Evolutionary conservation across 768 basidiomycete genomes (phyloP).

Genomic region (Podaxis mareebaensis): DNA sequence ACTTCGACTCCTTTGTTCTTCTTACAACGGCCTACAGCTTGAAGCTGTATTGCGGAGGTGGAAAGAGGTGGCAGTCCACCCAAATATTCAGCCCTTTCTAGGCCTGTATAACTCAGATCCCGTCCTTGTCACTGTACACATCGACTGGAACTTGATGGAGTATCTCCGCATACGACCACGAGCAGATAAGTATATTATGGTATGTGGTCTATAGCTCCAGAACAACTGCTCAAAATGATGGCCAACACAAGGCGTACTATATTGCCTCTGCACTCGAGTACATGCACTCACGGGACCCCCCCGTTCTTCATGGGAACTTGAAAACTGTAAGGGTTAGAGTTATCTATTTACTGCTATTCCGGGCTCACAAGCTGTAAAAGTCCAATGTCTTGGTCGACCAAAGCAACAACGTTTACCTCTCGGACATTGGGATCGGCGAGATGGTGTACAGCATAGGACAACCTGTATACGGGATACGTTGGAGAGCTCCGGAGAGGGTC

Average conservation of each 20-base stretch:
- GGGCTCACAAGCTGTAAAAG: background rate
- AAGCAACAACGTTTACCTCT: background rate
- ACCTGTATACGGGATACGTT: background rate
- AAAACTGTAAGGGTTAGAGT: background rate
- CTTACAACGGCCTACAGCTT: background rate
- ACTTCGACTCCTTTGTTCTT: no score
- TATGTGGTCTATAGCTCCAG: background rate
- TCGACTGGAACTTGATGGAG: background rate
- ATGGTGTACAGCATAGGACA: background rate
- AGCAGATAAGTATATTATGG: background rate
- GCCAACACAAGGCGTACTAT: background rate
- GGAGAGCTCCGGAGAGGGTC: constrained; percentile 1
- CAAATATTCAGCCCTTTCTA: background rate
- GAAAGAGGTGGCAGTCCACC: background rate
- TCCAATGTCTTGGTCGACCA: constrained; percentile 1
- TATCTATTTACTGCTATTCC: no score
- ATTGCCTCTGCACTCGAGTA: background rate
- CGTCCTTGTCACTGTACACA: background rate
- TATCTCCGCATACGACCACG: background rate
- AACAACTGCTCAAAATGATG: no score
- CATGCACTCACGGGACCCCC: background rate
- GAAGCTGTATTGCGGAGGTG: background rate
- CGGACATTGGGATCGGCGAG: background rate
- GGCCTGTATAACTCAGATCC: background rate
- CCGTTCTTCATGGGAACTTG: background rate